phyloP scores from a whole-genome alignment of 176 grass and related monocot species.

The Eragrostis curvula region DNA sequence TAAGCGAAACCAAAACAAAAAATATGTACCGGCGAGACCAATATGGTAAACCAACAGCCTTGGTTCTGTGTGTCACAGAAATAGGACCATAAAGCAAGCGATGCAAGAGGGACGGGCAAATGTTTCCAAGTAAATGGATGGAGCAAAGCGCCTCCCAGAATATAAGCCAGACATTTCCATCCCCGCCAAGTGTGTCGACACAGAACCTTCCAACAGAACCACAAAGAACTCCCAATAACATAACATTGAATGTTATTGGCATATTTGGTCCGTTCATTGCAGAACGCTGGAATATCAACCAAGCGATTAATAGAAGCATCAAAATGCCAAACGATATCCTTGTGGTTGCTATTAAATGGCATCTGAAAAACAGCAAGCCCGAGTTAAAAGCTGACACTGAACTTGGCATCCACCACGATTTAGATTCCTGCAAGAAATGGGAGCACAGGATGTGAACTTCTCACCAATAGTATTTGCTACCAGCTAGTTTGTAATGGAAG shows the following conservation, averaged over 20 bases:
- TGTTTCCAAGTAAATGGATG: conserved; percentile 82
- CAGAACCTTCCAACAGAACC: conserved; percentile 81
- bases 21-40: conserved; percentile 70
- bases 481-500: not conserved
- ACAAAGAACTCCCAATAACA: conserved; percentile 73
- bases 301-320: conserved; percentile 69
- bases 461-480: not conserved
- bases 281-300: conserved; percentile 71
- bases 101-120: conserved; percentile 63
- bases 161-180: conserved; percentile 73
- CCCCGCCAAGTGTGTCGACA: conserved; percentile 75
- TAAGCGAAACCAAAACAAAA: conserved; percentile 59
- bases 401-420: conserved; percentile 88
- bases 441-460: conserved; percentile 6
- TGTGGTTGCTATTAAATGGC: conserved; percentile 61
- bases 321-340: conserved; percentile 71
- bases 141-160: conserved; percentile 81
- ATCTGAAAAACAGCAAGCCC: conserved; percentile 60
- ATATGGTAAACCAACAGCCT: conserved; percentile 48
- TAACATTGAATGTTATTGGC: conserved; percentile 85
- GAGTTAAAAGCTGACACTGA: conserved; percentile 72
- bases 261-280: conserved; percentile 61
- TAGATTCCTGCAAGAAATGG: conserved; percentile 61
- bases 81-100: conserved; percentile 70
- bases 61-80: conserved; percentile 41